These are phyloP conservation scores for Kurtzmaniella quercitrusa DNA, from an alignment of 1,139 yeast species.

Conservation along the genomic window DNA sequence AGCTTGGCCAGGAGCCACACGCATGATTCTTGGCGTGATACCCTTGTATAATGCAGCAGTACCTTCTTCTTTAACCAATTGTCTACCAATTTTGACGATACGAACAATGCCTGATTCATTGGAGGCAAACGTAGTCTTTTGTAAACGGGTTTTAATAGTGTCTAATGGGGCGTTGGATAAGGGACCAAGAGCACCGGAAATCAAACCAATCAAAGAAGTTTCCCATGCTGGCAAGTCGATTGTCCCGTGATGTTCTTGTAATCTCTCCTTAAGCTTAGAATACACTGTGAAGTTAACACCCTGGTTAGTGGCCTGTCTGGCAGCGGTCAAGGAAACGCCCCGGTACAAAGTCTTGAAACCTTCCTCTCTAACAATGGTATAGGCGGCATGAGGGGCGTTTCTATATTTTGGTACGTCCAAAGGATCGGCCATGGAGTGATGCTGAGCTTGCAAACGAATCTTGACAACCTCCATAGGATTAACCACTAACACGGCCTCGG, in stretches of 20 bases:
- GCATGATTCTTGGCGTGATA: constrained; percentile 97
- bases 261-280: constrained; percentile 71
- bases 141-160: constrained; percentile 95
- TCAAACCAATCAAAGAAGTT: constrained; percentile 84
- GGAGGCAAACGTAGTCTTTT: constrained; percentile 73
- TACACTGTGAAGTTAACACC: constrained; percentile 98
- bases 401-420: constrained; percentile 78
- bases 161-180: constrained; percentile 96
- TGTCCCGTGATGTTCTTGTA: constrained; percentile 62
- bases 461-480: constrained; percentile 98
- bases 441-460: constrained; percentile 94
- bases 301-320: constrained; percentile 97
- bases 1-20: constrained; percentile 99
- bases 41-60: constrained; percentile 87
- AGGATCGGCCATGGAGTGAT: constrained; percentile 84
- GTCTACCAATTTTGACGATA: constrained; percentile 76
- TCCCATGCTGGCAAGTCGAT: constrained; percentile 87
- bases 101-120: constrained; percentile 72
- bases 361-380: constrained; percentile 82
- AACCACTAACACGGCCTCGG: constrained; percentile 92
- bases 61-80: constrained; percentile 87
- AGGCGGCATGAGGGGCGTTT: constrained; percentile 89
- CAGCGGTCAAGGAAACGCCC: constrained; percentile 94
- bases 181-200: constrained; percentile 97
- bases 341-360: constrained; percentile 86